phyloP scores from a whole-genome alignment of 352 stramenopile species.

The Phytophthora macrochlamydospora region DNA sequence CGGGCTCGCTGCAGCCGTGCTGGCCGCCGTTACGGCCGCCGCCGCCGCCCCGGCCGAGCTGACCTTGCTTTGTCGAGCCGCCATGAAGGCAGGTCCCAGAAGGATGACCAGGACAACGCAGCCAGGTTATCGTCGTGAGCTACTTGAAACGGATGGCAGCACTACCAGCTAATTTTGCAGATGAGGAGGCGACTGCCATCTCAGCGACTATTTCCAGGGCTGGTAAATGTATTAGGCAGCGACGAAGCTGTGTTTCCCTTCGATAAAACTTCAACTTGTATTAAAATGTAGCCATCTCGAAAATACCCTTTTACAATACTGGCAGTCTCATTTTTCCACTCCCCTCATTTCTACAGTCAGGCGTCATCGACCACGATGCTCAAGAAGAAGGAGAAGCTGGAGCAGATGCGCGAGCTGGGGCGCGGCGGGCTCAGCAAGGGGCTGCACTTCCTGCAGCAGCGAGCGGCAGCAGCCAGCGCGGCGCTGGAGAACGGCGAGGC shows the following conservation, averaged over 20 bases:
- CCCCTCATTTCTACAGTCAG: not conserved
- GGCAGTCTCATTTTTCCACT: no score
- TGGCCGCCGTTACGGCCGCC: slow-evolving; percentile 8
- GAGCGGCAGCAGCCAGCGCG: slow-evolving; percentile 30
- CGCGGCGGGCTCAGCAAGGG: slow-evolving; percentile 76
- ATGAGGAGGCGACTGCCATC: not conserved
- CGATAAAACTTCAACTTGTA: no score
- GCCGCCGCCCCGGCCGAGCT: not conserved
- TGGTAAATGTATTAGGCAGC: no score
- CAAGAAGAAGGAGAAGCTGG: slow-evolving; percentile 88
- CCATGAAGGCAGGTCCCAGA: not conserved
- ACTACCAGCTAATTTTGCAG: not conserved
- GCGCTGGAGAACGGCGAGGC: slow-evolving; percentile 26
- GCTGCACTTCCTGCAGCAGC: slow-evolving; percentile 67
- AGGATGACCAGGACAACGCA: not conserved
- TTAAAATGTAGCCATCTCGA: no score
- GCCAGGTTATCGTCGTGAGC: not conserved
- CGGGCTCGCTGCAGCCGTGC: slow-evolving; percentile 8
- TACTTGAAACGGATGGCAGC: no score
- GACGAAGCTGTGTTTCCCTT: no score
- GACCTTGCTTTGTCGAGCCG: not conserved
- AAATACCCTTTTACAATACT: no score
- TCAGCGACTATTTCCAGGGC: not conserved
- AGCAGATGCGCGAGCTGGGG: slow-evolving; percentile 89
- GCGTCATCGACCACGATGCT: slow-evolving; percentile 40